phyloP scores from a whole-genome alignment of 1,284 basidiomycete species.

The Ceratobasidium sp. region DNA sequence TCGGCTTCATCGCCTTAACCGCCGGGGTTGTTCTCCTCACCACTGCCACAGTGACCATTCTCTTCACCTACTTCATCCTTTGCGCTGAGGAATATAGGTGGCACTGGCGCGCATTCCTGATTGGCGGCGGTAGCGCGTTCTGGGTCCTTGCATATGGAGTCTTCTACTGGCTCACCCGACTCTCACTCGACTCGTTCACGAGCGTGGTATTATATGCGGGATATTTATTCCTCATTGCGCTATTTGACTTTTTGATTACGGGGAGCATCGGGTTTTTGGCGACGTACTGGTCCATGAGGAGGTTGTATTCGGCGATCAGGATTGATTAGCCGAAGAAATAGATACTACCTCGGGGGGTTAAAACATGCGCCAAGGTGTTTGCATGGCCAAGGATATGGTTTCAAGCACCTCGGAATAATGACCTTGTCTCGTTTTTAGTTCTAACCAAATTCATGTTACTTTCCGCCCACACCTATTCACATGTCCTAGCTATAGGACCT shows the following conservation, averaged over 20 bases:
- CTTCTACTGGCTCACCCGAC: conserved; percentile 87
- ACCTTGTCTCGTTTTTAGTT: conserved; percentile 3
- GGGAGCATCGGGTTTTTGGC: conserved; percentile 75
- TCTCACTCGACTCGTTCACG: conserved; percentile 83
- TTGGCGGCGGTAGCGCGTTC: conserved; percentile 91
- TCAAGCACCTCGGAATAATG: background rate
- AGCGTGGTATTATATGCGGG: conserved; percentile 90
- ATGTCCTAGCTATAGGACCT: background rate
- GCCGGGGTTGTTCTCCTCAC: conserved; percentile 84
- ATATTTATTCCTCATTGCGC: conserved; percentile 82
- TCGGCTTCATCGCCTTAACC: conserved; percentile 92
- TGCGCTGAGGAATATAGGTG: conserved; percentile 97
- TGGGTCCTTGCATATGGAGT: conserved; percentile 88
- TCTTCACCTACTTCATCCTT: conserved; percentile 91
- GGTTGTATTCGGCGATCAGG: conserved; percentile 72
- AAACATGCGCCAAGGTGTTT: background rate
- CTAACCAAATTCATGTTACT: background rate
- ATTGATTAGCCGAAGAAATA: conserved; percentile 51
- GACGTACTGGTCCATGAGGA: conserved; percentile 83
- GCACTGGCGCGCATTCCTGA: conserved; percentile 96
- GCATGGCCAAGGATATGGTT: background rate
- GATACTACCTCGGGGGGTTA: background rate
- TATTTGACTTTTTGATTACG: conserved; percentile 88
- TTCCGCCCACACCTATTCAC: too few relatives aligned
- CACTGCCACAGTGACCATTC: conserved; percentile 86